phyloP scores from a whole-genome alignment of 2,329 filamentous ascomycete species.

The Epichloe elymi region DNA sequence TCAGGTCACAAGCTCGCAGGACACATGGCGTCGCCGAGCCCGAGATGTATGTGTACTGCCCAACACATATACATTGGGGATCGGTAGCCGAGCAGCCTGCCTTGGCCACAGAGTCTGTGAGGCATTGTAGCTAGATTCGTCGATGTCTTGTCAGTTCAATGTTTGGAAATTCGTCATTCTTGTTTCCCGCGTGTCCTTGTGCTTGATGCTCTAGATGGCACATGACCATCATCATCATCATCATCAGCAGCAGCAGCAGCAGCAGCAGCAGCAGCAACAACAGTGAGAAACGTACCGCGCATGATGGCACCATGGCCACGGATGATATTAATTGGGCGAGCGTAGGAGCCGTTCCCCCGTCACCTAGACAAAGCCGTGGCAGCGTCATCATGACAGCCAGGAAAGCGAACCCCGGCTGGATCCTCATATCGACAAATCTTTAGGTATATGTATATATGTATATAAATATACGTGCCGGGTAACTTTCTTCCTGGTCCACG shows the following conservation, averaged over 20 bases:
- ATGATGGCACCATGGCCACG: background rate
- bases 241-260: too few relatives aligned
- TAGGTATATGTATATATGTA: too few relatives aligned
- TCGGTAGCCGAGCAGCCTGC: slow-evolving; percentile 8
- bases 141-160: background rate
- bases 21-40: slow-evolving; percentile 12
- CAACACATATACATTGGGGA: slow-evolving; percentile 23
- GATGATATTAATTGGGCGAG: background rate
- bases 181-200: too few relatives aligned
- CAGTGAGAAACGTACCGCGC: background rate
- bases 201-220: too few relatives aligned
- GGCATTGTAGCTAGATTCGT: background rate
- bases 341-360: background rate
- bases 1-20: slow-evolving; percentile 10
- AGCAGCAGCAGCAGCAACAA: background rate
- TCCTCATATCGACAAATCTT: background rate
- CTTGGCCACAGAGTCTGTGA: background rate
- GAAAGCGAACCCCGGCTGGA: background rate
- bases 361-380: background rate
- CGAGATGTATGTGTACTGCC: slow-evolving; percentile 10
- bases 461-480: too few relatives aligned
- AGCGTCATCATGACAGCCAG: background rate
- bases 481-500: too few relatives aligned
- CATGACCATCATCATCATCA: too few relatives aligned
- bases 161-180: background rate